phyloP scores from a whole-genome alignment of 179 eudicot species.

The Beta lomatogona region DNA sequence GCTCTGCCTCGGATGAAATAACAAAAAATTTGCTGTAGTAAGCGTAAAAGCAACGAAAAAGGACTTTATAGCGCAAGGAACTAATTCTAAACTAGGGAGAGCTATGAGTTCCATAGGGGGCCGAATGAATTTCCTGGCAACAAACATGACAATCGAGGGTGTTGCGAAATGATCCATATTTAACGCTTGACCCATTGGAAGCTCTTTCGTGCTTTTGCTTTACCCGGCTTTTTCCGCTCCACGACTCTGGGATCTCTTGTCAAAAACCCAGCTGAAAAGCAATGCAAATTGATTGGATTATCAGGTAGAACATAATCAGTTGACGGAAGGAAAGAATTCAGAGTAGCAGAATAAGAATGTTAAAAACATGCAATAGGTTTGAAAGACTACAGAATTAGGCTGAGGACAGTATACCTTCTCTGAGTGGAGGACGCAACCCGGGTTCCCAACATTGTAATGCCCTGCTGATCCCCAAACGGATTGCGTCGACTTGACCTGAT shows the following conservation, averaged over 20 bases:
- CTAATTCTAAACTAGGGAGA: conserved; percentile 1
- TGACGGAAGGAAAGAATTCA: not conserved
- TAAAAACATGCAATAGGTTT: no score
- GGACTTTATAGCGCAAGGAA: not conserved
- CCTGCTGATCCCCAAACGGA: conserved; percentile 83
- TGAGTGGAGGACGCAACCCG: conserved; percentile 80
- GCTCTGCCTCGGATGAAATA: not conserved
- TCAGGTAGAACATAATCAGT: not conserved
- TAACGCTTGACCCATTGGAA: conserved; percentile 89
- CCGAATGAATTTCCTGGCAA: not conserved
- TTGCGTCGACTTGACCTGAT: conserved; percentile 96
- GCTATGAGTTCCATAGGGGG: not conserved
- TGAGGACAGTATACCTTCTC: conserved; percentile 52
- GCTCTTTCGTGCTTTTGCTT: conserved; percentile 84
- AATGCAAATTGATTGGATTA: not conserved
- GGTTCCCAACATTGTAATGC: conserved; percentile 98
- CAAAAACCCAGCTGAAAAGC: conserved; percentile 80
- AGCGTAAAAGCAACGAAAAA: not conserved
- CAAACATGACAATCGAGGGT: conserved; percentile 13
- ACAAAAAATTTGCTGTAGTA: not conserved
- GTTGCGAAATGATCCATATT: not conserved
- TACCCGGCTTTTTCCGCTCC: conserved; percentile 98
- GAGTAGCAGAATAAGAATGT: not conserved
- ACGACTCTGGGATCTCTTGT: conserved; percentile 87
- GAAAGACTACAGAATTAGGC: not conserved